Percentiles rank a stretch among this genome's conserved stretches.
phyloP scores from a whole-genome alignment of 768 basidiomycete genomes.

The Tricholoma sp. region DNA sequence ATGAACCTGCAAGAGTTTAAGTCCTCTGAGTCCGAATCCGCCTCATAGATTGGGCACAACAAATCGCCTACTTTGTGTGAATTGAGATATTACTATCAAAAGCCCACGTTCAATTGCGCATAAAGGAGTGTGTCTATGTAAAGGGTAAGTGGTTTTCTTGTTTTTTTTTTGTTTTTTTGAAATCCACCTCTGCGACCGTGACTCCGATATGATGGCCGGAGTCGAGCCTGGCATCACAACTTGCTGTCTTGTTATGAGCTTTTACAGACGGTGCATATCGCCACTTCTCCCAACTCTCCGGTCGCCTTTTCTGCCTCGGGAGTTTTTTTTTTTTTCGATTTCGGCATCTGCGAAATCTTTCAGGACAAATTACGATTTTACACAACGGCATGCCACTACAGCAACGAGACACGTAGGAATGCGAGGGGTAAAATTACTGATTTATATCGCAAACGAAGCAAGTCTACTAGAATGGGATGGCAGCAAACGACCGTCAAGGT shows the following conservation, averaged over 20 bases:
- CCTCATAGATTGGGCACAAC: too few species aligned
- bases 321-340: too few species aligned
- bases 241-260: too few species aligned
- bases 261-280: too few species aligned
- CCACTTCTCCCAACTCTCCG: neutral
- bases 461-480: too few species aligned
- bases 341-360: neutral
- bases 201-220: too few species aligned
- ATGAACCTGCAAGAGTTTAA: too few species aligned
- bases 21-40: too few species aligned
- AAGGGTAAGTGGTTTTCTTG: too few species aligned
- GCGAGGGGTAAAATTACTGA: neutral
- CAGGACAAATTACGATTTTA: neutral
- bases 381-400: neutral
- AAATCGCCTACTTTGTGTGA: neutral
- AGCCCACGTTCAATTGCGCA: neutral
- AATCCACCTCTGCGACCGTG: neutral
- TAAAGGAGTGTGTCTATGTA: neutral
- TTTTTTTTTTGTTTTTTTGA: neutral
- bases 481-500: neutral
- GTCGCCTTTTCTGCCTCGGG: neutral
- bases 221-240: too few species aligned
- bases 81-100: neutral
- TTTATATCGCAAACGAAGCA: neutral
- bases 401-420: neutral